Evolutionary conservation across 176 grass and related monocot genomes (phyloP), one percentile per base, ranked within the genome.

Genomic region (Avena eriantha): DNA sequence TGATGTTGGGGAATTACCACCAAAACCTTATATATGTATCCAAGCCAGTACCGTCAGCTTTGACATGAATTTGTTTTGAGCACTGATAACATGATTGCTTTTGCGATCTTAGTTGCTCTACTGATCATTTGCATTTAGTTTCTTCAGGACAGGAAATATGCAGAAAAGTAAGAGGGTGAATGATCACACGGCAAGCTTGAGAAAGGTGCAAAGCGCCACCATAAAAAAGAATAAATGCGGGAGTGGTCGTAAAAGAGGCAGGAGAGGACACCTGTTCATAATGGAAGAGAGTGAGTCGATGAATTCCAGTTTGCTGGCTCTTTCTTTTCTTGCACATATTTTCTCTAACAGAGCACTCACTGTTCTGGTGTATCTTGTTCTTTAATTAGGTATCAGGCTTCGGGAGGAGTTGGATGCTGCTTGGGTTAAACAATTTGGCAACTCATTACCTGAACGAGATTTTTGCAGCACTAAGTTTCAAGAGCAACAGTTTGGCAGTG

Each of bases 141-240:
- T 73, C 43, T 87, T 64, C 43, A 87, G 85, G 85, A 49, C 41
- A 48, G 26, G 67, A 61, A 73, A 80, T 17, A 81, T 47, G 19
- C 1, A 0, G 54, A 49, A 29, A 73, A 73, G 22, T 0, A 26
- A 36, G 3, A 7, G 5, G 68, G 13, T 14, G 50, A 13, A 11
- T 49, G 19, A 72, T 14, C 57, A 1, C 77, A 73, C 67, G 1
- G 12, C 41, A 63, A n/a, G 67, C 5, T 31, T 87, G 41, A 87
- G 26, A 53, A 81, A 79, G 78, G 77, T 13, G 45, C 55, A 74
- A 22, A 87, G 54, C n/a, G 69, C 55, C 17, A 34, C 24, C 5
- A 64, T 5, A 8, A 73, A 56, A 87, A 73, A 21, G 39, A 63
- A 50, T 0, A 80, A 50, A 7, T n/a, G 19, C 22, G 69, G 69